Base-by-base conservation (phyloP, 768 basidiomycete genomes). In the Stropharia rugosoannulata region DNA sequence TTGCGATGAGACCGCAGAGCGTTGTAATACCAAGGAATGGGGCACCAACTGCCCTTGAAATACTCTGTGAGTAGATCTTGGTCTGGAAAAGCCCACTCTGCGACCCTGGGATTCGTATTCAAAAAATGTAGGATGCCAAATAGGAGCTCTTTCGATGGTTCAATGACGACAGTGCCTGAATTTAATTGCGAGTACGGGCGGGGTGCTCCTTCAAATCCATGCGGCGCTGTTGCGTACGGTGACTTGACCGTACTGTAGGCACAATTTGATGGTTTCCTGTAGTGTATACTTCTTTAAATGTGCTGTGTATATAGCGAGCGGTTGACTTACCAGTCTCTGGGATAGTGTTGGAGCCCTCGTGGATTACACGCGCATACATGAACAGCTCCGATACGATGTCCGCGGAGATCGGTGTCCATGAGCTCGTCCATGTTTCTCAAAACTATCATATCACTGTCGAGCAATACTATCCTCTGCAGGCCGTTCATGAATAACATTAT, bases 321-420 rank as follows among this genome's bases (percentile, higher is more conserved):
- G 43, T 19, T 4, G 67, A 80, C 65, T 66, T 60, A 81, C 97
- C 96, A 99, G 67, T 97, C 94, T 3, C 70, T 64, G 9, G 96
- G 96, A 72, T 99, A 99, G 68, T 95, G 92, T 3, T 78, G 59
- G 19, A 96, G 68, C 65, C 84, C 88, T 39, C 85, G 82, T 8
- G 95, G 96, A 70, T 99, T 99, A 75, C 96, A 99, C 2, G 95
- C 86, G 66, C 96, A 99, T 13, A 85, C 95, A 62, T 96, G 95
- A 0, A 78, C 81, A 1, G 94, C 95, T 4, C 92, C 95, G 55
- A 98, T 95, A 70, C 86, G 90, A 52, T 52, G 27, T 18, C 68
- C 57, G 2, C 78, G 79, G 5, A 96, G 73, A 27, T 75, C 68
- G 53, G 90, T 70, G 42, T 88, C 84, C 73, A 83, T 78, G 37